Evolutionary conservation across 305 asterid species (phyloP), one percentile per base, ranked within the genome.

Genomic region (Fraxinus floribunda): DNA sequence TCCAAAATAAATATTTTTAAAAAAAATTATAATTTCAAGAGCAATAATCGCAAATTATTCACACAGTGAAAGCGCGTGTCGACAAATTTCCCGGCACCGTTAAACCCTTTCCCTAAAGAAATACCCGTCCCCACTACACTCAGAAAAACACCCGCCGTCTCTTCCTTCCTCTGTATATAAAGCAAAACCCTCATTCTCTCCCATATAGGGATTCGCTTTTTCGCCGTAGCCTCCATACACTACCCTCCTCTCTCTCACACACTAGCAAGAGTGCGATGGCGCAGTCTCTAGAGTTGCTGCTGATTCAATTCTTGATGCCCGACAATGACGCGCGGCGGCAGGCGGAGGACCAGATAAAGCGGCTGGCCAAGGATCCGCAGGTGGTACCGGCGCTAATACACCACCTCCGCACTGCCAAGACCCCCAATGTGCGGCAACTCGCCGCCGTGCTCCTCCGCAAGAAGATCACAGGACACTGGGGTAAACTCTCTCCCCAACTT

Each of bases 381-480:
- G 99, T 96, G 83, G 97, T 96, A 9, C 98, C 99, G 29, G 94
- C 98, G 35, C 88, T 96, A 4, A 82, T 91, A 24, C 97, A 96
- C 81, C 99, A 94, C 86, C 97, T 96, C 38, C 99, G 99, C 78
- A 94, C 99, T 15, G 99, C 99, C 79, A 96, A 96, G 87, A 94
- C 98, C n/a, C 99, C 99, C 66, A 93, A 96, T 77, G 99, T 96
- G 74, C 95, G 99, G 22, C 99, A 96, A 81, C 97, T 96, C 11
- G 93, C 98, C 75, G 99, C 98, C 44, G 99, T 96, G 62, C 94
- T 96, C 60, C 98, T 96, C 82, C 98, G 99, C 9, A 96, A 96
- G 97, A 96, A 94, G 95, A 93, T 96, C 75, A 96, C 99, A 9
- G 98, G 99, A 7, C 99, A 96, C 39, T 96, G 99, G 99, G 92